Evolutionary conservation across 106 monocot genomes (phyloP), one percentile per base, ranked within the genome.

Genomic region (Dioscorea dumetorum): DNA sequence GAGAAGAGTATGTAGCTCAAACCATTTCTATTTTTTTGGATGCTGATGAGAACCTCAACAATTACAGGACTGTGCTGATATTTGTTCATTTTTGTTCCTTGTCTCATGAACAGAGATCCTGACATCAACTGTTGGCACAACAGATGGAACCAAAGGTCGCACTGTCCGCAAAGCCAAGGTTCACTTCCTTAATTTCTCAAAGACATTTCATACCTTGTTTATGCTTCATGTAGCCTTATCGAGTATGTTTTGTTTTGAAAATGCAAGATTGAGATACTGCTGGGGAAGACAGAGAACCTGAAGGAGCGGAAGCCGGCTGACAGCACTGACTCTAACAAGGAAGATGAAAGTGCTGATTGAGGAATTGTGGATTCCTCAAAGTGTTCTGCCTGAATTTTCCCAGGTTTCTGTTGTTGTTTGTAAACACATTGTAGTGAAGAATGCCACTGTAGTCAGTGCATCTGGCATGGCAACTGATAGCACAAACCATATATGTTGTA

Each of bases 91-190:
- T 41, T 41, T 41, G 6, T 41, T 41, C 41, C 41, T 41, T 41
- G 1, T 18, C 16, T 61, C 22, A 5, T 50, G 49, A 60, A 15
- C 64, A 79, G 79, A 64, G 41, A 79, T 79, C 41, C 49, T 63
- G 35, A 79, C 79, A 57, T 79, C 79, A 0, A 79, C 69, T 22
- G 69, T 79, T 50, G 79, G 74, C 50, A 33, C 70, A 21, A 79
- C 69, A 31, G 79, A 73, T 58, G 74, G 69, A 32, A 48, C 10
- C 11, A 64, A 50, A 32, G 79, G 73, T 8, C 73, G 79, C 19
- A 22, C 64, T 21, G 49, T 79, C 54, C 68, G 69, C 0, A 79
- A 79, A 35, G 69, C 79, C 53, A 71, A 66, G 77, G 77, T 77
- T 28, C 28, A 28, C 28, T 28, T 65, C 8, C 10, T 6, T 13